phyloP scores from a whole-genome alignment of 345 rosid species.

The Eucalyptus guilfoylei region DNA sequence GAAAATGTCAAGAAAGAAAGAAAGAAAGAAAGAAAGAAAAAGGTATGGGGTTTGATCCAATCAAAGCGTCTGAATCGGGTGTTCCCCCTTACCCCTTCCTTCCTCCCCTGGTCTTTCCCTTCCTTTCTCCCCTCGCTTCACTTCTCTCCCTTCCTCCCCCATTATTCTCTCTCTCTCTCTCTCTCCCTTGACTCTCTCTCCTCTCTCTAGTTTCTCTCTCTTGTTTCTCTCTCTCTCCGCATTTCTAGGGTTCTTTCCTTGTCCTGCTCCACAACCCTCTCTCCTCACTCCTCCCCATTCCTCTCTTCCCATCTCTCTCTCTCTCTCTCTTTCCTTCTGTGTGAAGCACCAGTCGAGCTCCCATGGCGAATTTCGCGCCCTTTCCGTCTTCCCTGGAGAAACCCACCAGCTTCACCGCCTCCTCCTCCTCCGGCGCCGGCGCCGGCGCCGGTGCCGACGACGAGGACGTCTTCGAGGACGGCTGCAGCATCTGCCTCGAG shows the following conservation, averaged over 20 bases:
- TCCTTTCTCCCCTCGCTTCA: neutral
- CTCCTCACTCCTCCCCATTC: too few species aligned
- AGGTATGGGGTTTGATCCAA: neutral
- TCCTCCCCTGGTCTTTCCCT: neutral
- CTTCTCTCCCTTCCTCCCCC: neutral
- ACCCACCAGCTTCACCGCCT: conserved; percentile 12
- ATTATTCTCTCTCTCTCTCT: neutral
- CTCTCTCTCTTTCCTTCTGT: neutral
- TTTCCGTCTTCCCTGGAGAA: conserved; percentile 7
- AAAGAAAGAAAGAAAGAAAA: neutral
- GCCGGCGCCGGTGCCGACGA: neutral
- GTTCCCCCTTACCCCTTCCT: neutral
- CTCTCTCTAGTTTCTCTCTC: neutral
- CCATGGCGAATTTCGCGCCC: conserved; percentile 33
- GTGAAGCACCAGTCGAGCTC: neutral
- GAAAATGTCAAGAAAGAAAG: neutral
- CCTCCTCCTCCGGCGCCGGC: conserved; percentile 5
- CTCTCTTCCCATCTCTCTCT: neutral
- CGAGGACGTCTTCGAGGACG: conserved; percentile 49
- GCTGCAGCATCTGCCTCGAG: conserved; percentile 89
- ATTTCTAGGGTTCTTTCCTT: conserved; percentile 14
- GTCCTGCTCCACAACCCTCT: neutral
- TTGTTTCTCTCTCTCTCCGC: neutral
- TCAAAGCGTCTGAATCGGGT: neutral
- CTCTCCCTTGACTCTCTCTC: conserved; percentile 7